Percentiles rank a stretch among this genome's conserved stretches.
Evolutionary conservation across 768 basidiomycete genomes (phyloP).

Genomic region (Boletus vermiculosoides): DNA sequence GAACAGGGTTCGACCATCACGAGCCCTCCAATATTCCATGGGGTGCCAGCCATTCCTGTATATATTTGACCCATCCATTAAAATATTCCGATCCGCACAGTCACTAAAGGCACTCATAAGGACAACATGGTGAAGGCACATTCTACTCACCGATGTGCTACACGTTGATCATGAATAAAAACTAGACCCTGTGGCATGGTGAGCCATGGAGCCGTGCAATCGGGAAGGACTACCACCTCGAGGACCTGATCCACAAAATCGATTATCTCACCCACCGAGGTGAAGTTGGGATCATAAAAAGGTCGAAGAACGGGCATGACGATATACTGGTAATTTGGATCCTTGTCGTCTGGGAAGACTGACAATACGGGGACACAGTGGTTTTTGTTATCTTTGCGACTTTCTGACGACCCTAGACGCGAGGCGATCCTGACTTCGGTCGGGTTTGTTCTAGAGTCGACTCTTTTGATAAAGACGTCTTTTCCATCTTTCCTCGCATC

Average conservation of each 20-base stretch:
- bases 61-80: conserved; percentile 28
- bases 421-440: background rate
- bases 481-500: background rate
- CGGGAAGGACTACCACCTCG: too few relatives aligned
- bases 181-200: conserved; percentile 38
- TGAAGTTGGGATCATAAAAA: conserved; percentile 18
- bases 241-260: conserved; percentile 32
- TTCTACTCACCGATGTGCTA: conserved; percentile 43
- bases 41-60: conserved; percentile 32
- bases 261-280: conserved; percentile 24
- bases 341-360: conserved; percentile 7
- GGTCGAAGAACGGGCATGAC: background rate
- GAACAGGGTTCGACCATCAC: too few relatives aligned
- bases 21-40: background rate
- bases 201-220: too few relatives aligned
- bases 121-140: too few relatives aligned
- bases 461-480: conserved; percentile 15
- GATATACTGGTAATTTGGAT: background rate
- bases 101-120: too few relatives aligned
- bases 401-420: background rate
- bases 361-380: conserved; percentile 17
- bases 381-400: background rate
- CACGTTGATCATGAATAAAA: conserved; percentile 36
- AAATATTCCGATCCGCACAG: conserved; percentile 30
- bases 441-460: background rate